Evolutionary conservation across 768 basidiomycete species (phyloP).

Genomic region (Tricholoma matsutake): DNA sequence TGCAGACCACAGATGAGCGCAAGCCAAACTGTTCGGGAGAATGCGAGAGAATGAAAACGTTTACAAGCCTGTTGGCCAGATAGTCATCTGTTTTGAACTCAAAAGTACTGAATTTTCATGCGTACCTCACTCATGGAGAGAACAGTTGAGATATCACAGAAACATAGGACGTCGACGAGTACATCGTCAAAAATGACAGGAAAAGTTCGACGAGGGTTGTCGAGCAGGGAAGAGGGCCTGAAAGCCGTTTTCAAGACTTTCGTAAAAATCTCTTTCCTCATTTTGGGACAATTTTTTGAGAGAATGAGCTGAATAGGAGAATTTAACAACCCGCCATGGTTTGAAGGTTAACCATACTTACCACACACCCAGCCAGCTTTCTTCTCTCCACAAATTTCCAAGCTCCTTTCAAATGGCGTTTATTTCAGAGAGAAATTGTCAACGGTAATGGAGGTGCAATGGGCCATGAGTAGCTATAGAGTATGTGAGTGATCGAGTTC

Average conservation of each 20-base stretch:
- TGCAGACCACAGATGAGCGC: neutral
- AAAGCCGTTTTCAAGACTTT: neutral
- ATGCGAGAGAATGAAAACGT: neutral
- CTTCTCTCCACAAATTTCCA: neutral
- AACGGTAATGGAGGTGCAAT: too few relatives aligned
- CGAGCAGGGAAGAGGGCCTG: neutral
- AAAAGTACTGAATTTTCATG: neutral
- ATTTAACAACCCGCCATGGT: neutral
- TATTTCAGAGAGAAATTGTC: too few relatives aligned
- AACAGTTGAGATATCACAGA: neutral
- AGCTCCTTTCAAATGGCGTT: neutral
- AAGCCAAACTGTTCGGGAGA: neutral
- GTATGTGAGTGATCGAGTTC: too few relatives aligned
- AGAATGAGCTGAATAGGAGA: neutral
- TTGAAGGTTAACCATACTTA: neutral
- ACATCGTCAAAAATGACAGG: neutral
- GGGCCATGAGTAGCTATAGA: too few relatives aligned
- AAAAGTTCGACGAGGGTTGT: neutral
- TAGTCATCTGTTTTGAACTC: neutral
- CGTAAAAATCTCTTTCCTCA: neutral
- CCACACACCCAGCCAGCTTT: too few relatives aligned
- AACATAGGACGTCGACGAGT: neutral
- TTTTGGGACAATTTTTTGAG: neutral
- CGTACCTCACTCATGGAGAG: conserved; percentile 1
- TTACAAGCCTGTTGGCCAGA: neutral